These are phyloP conservation scores for Penicillium chermesinum DNA, from an alignment of 495 filamentous ascomycete genomes.

Conservation along the genomic window DNA sequence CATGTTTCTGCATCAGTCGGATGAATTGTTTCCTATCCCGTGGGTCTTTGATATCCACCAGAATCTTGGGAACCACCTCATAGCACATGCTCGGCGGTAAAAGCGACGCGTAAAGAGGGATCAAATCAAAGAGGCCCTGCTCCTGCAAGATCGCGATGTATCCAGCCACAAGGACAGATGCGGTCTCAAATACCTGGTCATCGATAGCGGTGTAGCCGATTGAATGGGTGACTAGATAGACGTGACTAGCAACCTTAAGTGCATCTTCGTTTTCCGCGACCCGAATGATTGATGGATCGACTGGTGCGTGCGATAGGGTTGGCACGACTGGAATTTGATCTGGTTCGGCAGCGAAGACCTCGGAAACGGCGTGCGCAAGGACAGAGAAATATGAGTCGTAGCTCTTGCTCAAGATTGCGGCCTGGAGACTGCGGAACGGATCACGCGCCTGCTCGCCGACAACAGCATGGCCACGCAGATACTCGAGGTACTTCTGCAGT, in stretches of 20 bases:
- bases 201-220: slow-evolving; percentile 34
- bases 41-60: slow-evolving; percentile 60
- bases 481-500: slow-evolving; percentile 36
- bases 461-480: slow-evolving; percentile 31
- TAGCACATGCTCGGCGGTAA: slow-evolving; percentile 49
- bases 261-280: slow-evolving; percentile 39
- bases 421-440: slow-evolving; percentile 47
- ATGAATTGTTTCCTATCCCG: slow-evolving; percentile 45
- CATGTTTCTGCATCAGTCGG: slow-evolving; percentile 48
- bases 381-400: slow-evolving; percentile 35
- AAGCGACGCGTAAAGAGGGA: slow-evolving; percentile 82
- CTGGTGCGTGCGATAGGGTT: slow-evolving; percentile 18
- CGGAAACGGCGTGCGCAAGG: slow-evolving; percentile 36
- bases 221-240: slow-evolving; percentile 42
- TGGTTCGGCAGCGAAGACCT: slow-evolving; percentile 19
- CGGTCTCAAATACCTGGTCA: slow-evolving; percentile 26
- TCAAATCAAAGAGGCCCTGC: slow-evolving; percentile 62
- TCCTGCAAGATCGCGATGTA: slow-evolving; percentile 76
- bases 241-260: slow-evolving; percentile 42
- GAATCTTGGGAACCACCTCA: slow-evolving; percentile 43
- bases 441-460: slow-evolving; percentile 38
- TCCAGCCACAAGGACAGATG: slow-evolving; percentile 52
- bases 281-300: slow-evolving; percentile 35
- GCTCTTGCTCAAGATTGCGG: slow-evolving; percentile 35
- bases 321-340: slow-evolving; percentile 29